These are phyloP conservation scores for Leccinum sublutescens DNA, from an alignment of 768 basidiomycete genomes.

Conservation along the genomic window DNA sequence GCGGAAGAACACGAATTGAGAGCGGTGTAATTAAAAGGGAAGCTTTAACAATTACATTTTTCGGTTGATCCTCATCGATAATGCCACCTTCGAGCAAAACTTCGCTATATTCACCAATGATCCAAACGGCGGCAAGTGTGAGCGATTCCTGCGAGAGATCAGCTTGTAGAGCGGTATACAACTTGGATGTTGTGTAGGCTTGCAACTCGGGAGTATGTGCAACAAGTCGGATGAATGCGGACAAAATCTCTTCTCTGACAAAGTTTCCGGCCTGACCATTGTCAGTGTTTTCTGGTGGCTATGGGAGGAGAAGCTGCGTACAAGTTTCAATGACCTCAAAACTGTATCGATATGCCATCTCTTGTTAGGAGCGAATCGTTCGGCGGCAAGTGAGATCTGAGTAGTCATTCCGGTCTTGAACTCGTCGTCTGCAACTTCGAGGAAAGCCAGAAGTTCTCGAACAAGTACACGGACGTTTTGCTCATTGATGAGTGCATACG, in stretches of 20 bases:
- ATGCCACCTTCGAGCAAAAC: slow-evolving; percentile 82
- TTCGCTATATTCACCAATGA: slow-evolving; percentile 96
- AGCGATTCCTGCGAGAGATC: slow-evolving; percentile 97
- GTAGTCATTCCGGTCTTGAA: slow-evolving; percentile 99
- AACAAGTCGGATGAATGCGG: slow-evolving; percentile 92
- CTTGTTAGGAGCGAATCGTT: slow-evolving; percentile 95
- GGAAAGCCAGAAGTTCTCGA: slow-evolving; percentile 90
- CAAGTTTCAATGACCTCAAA: slow-evolving; percentile 85
- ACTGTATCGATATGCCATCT: slow-evolving; percentile 99
- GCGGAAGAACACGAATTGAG: not conserved
- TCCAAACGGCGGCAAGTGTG: slow-evolving; percentile 91
- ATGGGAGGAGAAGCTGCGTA: slow-evolving; percentile 38
- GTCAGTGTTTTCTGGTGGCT: not conserved
- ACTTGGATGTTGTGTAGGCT: slow-evolving; percentile 88
- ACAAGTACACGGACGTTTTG: slow-evolving; percentile 89
- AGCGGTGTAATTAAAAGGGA: not conserved
- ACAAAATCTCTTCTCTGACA: slow-evolving; percentile 93
- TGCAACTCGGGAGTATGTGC: slow-evolving; percentile 97
- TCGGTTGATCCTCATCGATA: slow-evolving; percentile 71
- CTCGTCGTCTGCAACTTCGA: slow-evolving; percentile 97
- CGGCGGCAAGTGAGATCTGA: slow-evolving; percentile 93
- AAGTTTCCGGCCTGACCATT: slow-evolving; percentile 86
- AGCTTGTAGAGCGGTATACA: slow-evolving; percentile 81
- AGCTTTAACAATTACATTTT: slow-evolving; percentile 46
- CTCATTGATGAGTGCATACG: slow-evolving; percentile 96